Base-by-base conservation (phyloP, 2,329 filamentous ascomycete species). In the Fusarium miscanthi region DNA sequence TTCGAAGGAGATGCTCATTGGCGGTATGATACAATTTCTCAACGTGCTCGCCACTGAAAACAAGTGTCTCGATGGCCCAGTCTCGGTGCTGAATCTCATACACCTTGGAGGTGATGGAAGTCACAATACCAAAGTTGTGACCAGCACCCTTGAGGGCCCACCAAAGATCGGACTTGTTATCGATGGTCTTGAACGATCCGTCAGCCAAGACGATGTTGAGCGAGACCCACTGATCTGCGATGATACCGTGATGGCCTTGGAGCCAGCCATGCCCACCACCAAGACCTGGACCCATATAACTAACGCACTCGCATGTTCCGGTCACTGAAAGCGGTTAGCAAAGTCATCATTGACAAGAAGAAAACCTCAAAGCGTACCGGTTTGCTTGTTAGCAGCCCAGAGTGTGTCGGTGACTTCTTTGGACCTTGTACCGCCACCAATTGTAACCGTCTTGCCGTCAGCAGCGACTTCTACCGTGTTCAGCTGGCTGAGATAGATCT, bases 321-420 rank as follows among this genome's bases (percentile, higher is more conserved):
- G 76, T 77, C 23, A 77, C 75, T 77, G 13, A 9, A 7, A 6
- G 40, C 2, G 8, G 48, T 69, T 33, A 66, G 52, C 12, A 46
- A 35, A 35, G 7, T 4, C 16, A 25, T 13, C 33, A 23, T 12
- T 21, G 16, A 6, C 4, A 10, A 19, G 27, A n/a, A 12, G 10
- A 21, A n/a, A 12, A 25, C 13, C 4, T 21, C 13, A 10, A 27
- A 17, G 46, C 76, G 57, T 71, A 84, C 84, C 83, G 9, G 85
- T 86, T 75, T 87, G 85, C 75, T 88, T 88, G 31, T 84, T 85
- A 0, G 81, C 82, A 1, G 76, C 81, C 86, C 86, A 89, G 7
- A 89, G 83, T 3, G 79, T 75, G 59, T 87, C 83, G 0, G 80
- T 85, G 54, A 89, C 79, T 3, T 79, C 74, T 66, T 87, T 86